phyloP scores from a whole-genome alignment of 129 eudicot species.

The Flaveria bidentis region DNA sequence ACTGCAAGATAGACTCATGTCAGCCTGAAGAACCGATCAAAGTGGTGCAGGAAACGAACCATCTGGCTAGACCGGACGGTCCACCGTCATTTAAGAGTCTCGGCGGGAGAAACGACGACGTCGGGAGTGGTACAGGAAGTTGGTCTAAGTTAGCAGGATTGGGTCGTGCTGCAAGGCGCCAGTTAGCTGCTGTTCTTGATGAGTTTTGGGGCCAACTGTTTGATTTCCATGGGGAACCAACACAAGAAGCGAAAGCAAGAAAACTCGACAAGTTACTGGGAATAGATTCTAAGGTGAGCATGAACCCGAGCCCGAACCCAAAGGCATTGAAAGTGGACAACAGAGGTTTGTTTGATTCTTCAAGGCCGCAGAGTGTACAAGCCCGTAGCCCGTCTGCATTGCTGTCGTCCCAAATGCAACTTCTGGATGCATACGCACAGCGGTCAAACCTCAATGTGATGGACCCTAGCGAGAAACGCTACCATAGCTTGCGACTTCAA shows the following conservation, averaged over 20 bases:
- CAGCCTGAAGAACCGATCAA: constrained; percentile 55
- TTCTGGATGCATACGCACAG: constrained; percentile 57
- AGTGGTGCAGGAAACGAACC: constrained; percentile 48
- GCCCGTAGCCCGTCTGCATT: constrained; percentile 43
- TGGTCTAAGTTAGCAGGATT: constrained; percentile 80
- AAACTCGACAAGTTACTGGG: constrained; percentile 77
- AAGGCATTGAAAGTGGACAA: constrained; percentile 57
- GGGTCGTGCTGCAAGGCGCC: constrained; percentile 94
- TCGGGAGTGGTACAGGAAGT: constrained; percentile 80
- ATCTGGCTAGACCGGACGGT: constrained; percentile 52
- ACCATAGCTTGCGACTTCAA: constrained; percentile 76
- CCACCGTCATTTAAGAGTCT: constrained; percentile 66
- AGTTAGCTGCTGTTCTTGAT: constrained; percentile 75
- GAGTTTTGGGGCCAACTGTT: constrained; percentile 95
- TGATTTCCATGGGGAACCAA: constrained; percentile 82
- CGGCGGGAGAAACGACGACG: constrained; percentile 62
- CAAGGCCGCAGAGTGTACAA: constrained; percentile 47
- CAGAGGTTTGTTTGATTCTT: constrained; percentile 43
- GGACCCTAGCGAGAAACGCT: constrained; percentile 81
- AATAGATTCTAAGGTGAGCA: constrained; percentile 45
- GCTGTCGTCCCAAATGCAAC: constrained; percentile 56
- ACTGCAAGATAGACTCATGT: constrained; percentile 45
- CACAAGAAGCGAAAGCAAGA: constrained; percentile 70
- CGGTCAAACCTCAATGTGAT: constrained; percentile 38
- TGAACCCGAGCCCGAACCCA: neutral